These are phyloP conservation scores for Pleurotus eryngii DNA, from an alignment of 768 basidiomycete genomes.

Conservation along the genomic window DNA sequence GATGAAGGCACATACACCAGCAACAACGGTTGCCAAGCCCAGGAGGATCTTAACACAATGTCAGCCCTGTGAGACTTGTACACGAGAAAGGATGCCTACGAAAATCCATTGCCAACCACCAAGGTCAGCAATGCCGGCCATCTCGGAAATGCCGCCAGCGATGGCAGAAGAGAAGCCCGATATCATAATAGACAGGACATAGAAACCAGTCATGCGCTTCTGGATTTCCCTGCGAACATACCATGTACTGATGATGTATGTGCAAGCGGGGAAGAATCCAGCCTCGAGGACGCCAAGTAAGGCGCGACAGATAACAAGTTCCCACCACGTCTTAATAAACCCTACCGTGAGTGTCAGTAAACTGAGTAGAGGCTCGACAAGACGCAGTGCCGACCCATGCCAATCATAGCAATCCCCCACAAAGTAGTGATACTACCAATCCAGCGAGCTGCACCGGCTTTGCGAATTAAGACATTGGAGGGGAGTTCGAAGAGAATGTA, in stretches of 20 bases:
- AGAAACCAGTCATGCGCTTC: conserved; percentile 21
- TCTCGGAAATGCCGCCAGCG: conserved; percentile 16
- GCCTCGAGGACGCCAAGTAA: conserved; percentile 74
- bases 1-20: conserved; percentile 26
- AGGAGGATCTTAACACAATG: conserved; percentile 13
- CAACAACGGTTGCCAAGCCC: conserved; percentile 27
- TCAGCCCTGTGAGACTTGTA: not conserved
- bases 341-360: conserved; percentile 15
- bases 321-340: conserved; percentile 37
- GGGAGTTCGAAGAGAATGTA: conserved; percentile 36
- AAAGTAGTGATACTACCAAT: conserved; percentile 35
- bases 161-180: conserved; percentile 24
- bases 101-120: conserved; percentile 37
- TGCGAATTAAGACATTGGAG: conserved; percentile 39
- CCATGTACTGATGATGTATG: conserved; percentile 21
- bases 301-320: conserved; percentile 37
- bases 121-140: conserved; percentile 22
- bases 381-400: conserved; percentile 24
- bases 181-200: conserved; percentile 17
- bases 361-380: not conserved
- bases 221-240: conserved; percentile 22
- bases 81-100: conserved; percentile 16
- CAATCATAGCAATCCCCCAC: conserved; percentile 42
- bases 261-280: conserved; percentile 50
- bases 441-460: conserved; percentile 41